phyloP scores from a whole-genome alignment of 495 filamentous ascomycete species.

The Penicillium coprophilum region DNA sequence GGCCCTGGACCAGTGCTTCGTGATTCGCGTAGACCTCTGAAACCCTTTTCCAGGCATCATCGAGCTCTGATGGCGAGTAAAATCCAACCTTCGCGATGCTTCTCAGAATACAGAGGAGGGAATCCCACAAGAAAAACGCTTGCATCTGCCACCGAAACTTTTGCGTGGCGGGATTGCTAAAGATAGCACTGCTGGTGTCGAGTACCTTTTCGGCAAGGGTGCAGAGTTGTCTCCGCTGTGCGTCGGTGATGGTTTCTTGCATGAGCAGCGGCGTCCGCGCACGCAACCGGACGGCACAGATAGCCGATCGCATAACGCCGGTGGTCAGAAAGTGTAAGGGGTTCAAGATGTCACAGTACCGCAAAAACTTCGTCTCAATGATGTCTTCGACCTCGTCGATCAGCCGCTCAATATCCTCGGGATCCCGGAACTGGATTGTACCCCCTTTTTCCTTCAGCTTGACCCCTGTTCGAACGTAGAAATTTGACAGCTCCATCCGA shows the following conservation, averaged over 20 bases:
- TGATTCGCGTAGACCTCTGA: neutral
- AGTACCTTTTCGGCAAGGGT: conserved; percentile 24
- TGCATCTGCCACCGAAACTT: conserved; percentile 16
- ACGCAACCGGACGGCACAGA: conserved; percentile 21
- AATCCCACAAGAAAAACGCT: conserved; percentile 21
- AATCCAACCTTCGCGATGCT: conserved; percentile 14
- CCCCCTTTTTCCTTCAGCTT: conserved; percentile 11
- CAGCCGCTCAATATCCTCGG: conserved; percentile 42
- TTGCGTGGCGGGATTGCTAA: conserved; percentile 2
- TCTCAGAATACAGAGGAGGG: conserved; percentile 16
- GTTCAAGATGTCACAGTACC: conserved; percentile 57
- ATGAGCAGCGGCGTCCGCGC: conserved; percentile 11
- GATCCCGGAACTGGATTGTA: conserved; percentile 19
- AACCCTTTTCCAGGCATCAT: neutral
- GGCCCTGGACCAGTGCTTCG: neutral
- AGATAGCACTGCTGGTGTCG: conserved; percentile 15
- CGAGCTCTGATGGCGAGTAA: conserved; percentile 8
- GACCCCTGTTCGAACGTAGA: conserved; percentile 9
- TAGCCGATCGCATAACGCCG: conserved; percentile 42
- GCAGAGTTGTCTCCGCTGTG: conserved; percentile 14
- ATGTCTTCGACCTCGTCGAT: conserved; percentile 29
- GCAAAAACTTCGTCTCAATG: conserved; percentile 47
- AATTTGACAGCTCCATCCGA: conserved; percentile 44
- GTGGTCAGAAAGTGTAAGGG: conserved; percentile 64
- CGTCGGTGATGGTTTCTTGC: conserved; percentile 12